Evolutionary conservation across 371 early-diverging fungal species (phyloP).

Genomic region (Syncephalis plumigaleata): DNA sequence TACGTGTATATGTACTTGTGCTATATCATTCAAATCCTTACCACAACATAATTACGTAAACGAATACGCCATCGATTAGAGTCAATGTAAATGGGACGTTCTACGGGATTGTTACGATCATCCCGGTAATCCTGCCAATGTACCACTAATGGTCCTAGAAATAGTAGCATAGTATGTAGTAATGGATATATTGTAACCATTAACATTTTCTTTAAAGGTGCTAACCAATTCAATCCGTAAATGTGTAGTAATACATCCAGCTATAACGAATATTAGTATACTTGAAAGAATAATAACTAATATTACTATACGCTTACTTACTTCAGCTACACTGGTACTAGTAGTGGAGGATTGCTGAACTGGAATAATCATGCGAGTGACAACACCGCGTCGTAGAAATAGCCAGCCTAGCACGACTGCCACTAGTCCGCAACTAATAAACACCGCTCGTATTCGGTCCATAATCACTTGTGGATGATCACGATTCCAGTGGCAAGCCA

Average conservation of each 20-base stretch:
- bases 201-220: not conserved
- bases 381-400: not conserved
- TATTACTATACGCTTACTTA: not conserved
- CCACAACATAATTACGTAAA: conserved; percentile 2
- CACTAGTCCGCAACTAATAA: not conserved
- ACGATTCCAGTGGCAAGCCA: not conserved
- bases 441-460: not conserved
- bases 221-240: not conserved
- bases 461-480: not conserved
- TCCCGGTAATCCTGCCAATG: not conserved
- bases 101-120: not conserved
- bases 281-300: not conserved
- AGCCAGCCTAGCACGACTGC: not conserved
- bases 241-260: not conserved
- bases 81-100: not conserved
- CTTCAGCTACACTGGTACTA: no score
- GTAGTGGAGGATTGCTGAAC: not conserved
- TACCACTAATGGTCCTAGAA: conserved; percentile 11
- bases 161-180: conserved; percentile 3
- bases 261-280: not conserved
- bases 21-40: no score
- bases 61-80: not conserved
- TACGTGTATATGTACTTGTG: no score
- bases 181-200: not conserved
- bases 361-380: not conserved